phyloP scores from a whole-genome alignment of 2,329 filamentous ascomycete genomes.

The Periconia macrospinosa region DNA sequence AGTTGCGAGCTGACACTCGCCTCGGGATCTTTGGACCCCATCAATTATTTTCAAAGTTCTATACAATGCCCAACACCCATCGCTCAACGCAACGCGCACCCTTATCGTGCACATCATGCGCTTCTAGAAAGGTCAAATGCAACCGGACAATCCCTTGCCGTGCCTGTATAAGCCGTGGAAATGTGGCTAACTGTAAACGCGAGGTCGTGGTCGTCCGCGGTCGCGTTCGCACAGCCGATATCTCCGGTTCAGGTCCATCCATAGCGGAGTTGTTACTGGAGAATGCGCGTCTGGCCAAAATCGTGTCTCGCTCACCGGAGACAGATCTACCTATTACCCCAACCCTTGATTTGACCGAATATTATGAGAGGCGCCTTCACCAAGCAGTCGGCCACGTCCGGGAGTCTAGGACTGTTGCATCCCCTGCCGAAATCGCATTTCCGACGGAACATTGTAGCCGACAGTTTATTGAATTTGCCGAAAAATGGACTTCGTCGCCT shows the following conservation, averaged over 20 bases:
- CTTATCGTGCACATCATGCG: constrained; percentile 14
- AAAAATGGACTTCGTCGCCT: constrained; percentile 12
- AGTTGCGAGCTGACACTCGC: too few relatives aligned
- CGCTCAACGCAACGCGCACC: constrained; percentile 13
- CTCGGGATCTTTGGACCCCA: too few relatives aligned
- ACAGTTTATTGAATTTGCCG: constrained; percentile 7
- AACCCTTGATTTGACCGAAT: constrained; percentile 11
- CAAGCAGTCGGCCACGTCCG: neutral
- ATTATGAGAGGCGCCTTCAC: constrained; percentile 14
- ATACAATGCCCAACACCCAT: neutral
- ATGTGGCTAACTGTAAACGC: constrained; percentile 10
- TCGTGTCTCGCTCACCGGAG: constrained; percentile 4
- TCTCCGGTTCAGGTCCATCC: constrained; percentile 6
- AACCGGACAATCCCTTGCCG: constrained; percentile 12
- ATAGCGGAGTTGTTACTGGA: constrained; percentile 11
- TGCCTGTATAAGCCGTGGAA: constrained; percentile 11
- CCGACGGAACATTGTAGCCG: constrained; percentile 9
- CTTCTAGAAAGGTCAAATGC: constrained; percentile 13
- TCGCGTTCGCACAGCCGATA: constrained; percentile 11
- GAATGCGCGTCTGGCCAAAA: constrained; percentile 10
- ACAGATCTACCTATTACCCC: neutral
- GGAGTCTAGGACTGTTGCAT: constrained; percentile 8
- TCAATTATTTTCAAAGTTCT: too few relatives aligned
- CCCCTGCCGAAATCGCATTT: constrained; percentile 2
- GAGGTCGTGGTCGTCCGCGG: constrained; percentile 13